Conservation (phyloP, 2,329 filamentous ascomycete genomes). For the Phialophora verrucosa region DNA sequence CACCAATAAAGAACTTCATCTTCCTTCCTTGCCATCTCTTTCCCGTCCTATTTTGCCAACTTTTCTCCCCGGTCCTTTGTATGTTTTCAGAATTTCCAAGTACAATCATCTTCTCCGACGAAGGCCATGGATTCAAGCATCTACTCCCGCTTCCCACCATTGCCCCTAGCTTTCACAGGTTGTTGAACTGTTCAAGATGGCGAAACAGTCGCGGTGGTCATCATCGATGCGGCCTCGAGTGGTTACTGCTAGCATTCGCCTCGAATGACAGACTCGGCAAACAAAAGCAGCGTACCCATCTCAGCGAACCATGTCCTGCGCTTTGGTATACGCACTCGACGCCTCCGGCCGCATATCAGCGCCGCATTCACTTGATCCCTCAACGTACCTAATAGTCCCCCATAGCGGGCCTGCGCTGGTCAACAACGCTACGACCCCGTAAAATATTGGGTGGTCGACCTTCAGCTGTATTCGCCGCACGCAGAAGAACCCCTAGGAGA, state of each 20-base stretch:
- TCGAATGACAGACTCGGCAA: neutral
- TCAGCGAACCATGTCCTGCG: neutral
- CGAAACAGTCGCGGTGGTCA: neutral
- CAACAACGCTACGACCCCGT: neutral
- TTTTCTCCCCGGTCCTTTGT: neutral
- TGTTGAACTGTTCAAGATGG: neutral
- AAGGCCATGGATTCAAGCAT: neutral
- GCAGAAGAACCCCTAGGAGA: neutral
- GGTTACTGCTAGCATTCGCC: too few relatives aligned
- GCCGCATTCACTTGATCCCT: neutral
- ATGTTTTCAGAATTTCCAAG: neutral
- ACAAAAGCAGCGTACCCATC: neutral
- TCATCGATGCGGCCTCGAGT: too few relatives aligned
- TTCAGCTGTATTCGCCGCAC: neutral
- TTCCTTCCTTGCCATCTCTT: neutral
- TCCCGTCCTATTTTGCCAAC: neutral
- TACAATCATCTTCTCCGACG: neutral
- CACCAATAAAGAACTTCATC: constrained; percentile 1
- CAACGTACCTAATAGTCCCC: neutral
- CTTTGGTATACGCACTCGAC: neutral
- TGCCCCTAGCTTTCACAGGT: neutral
- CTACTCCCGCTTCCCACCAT: neutral
- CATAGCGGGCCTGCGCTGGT: neutral
- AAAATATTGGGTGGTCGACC: neutral
- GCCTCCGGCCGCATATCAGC: neutral